Percentiles rank a stretch among this genome's conserved stretches.
Evolutionary conservation across 2,329 filamentous ascomycete species (phyloP).

Genomic region (Hymenoscyphus linearis): DNA sequence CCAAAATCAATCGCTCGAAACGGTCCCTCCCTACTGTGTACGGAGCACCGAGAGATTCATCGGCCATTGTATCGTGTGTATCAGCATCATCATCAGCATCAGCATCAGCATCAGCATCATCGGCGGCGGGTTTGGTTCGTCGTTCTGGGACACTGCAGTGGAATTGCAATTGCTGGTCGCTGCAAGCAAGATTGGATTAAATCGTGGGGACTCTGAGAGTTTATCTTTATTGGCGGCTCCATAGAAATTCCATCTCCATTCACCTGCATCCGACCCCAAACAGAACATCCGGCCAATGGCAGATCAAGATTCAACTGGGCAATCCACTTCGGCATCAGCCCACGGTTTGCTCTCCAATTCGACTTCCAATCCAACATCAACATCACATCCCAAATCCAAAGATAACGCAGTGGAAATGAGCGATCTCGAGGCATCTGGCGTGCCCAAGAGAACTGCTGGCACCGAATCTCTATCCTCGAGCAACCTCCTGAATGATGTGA

Average conservation of each 20-base stretch:
- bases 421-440: constrained; percentile 19
- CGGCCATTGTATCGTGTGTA: not conserved
- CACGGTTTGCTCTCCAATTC: constrained; percentile 8
- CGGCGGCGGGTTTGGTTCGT: not conserved
- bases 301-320: constrained; percentile 1
- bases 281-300: constrained; percentile 19
- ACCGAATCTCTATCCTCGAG: constrained; percentile 18
- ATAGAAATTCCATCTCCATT: constrained; percentile 1
- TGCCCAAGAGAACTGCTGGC: constrained; percentile 13
- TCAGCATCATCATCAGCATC: too few relatives aligned
- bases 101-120: too few relatives aligned
- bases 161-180: not conserved
- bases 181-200: not conserved
- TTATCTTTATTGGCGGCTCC: not conserved
- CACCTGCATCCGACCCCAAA: not conserved
- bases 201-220: not conserved
- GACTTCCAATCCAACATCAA: constrained; percentile 10
- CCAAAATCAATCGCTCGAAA: not conserved
- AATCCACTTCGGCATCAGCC: constrained; percentile 13
- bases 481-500: constrained; percentile 23
- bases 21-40: not conserved
- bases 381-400: constrained; percentile 12
- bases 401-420: constrained; percentile 22
- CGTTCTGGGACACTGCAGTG: too few relatives aligned
- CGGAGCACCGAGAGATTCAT: not conserved